Percentiles rank a stretch among this genome's conserved stretches.
phyloP scores from a whole-genome alignment of 2,329 filamentous ascomycete species.

The Rutstroemia sp. region DNA sequence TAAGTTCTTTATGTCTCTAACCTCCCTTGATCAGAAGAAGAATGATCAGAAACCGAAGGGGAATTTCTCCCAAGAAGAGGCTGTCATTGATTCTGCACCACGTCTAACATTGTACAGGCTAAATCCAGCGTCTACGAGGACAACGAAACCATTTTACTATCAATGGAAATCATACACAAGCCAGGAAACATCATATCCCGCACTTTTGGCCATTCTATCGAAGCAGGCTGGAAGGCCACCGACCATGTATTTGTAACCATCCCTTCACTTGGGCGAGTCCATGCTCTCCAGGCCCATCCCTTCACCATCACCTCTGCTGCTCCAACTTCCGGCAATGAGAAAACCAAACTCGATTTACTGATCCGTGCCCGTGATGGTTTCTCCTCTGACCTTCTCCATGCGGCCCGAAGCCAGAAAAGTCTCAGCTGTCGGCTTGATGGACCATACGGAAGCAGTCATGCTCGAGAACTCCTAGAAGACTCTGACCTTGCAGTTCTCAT shows the following conservation, averaged over 20 bases:
- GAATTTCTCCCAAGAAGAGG: neutral
- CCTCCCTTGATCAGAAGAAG: neutral
- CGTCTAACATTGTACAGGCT: neutral
- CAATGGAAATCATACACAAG: slow-evolving; percentile 19
- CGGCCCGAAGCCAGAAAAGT: slow-evolving; percentile 39
- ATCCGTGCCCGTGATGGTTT: slow-evolving; percentile 55
- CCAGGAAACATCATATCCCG: slow-evolving; percentile 4
- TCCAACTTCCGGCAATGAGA: slow-evolving; percentile 31
- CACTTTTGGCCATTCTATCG: slow-evolving; percentile 31
- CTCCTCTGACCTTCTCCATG: slow-evolving; percentile 44
- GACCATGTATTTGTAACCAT: slow-evolving; percentile 58
- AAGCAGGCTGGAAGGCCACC: slow-evolving; percentile 49
- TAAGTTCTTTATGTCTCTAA: slow-evolving; percentile 22
- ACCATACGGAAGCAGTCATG: slow-evolving; percentile 53
- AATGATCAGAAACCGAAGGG: no score
- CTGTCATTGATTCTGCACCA: neutral
- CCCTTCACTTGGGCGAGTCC: slow-evolving; percentile 43
- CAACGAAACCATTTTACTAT: slow-evolving; percentile 44
- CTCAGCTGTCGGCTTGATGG: slow-evolving; percentile 51
- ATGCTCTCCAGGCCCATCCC: slow-evolving; percentile 54
- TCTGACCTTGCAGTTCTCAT: slow-evolving; percentile 46
- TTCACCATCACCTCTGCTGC: slow-evolving; percentile 60
- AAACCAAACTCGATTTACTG: slow-evolving; percentile 48
- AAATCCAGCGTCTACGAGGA: slow-evolving; percentile 47
- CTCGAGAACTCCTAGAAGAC: slow-evolving; percentile 43